Percentiles rank a stretch among this genome's conserved stretches.
These are phyloP conservation scores for Vitis labrusca DNA, from an alignment of 164 flowering plant species.

Conservation along the genomic window DNA sequence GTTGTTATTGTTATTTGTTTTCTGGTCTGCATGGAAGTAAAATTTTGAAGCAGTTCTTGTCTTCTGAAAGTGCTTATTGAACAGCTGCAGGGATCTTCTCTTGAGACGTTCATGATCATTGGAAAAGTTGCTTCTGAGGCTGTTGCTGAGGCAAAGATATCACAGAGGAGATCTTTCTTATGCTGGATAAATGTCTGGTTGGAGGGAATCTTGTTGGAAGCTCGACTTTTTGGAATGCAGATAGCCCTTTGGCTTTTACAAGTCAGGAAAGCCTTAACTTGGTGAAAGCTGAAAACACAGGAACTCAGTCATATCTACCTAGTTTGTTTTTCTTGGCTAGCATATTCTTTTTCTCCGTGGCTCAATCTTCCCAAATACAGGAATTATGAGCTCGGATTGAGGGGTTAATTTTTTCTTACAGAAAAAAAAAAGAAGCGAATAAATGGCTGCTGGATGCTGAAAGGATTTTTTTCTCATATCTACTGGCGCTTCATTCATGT, in stretches of 20 bases:
- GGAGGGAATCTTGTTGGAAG: constrained; percentile 59
- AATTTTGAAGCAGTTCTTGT: background rate
- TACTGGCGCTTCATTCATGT: background rate
- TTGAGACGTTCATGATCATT: constrained; percentile 72
- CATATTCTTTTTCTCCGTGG: constrained; percentile 23
- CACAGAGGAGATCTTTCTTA: constrained; percentile 51
- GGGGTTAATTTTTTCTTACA: background rate
- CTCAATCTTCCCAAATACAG: background rate
- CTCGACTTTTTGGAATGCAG: constrained; percentile 66
- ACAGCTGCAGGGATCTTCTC: constrained; percentile 80
- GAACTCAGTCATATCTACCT: background rate
- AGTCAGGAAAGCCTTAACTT: constrained; percentile 45
- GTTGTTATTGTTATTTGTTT: background rate
- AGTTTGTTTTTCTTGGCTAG: background rate
- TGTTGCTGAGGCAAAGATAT: constrained; percentile 58
- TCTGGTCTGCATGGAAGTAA: background rate
- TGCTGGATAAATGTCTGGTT: constrained; percentile 45
- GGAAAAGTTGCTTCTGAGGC: constrained; percentile 89
- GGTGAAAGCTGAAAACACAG: constrained; percentile 9
- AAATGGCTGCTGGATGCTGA: too few species aligned
- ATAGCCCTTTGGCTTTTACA: constrained; percentile 74
- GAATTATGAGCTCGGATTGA: constrained; percentile 18
- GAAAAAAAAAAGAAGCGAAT: background rate
- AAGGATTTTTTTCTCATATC: background rate
- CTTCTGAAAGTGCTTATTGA: constrained; percentile 6